Evolutionary conservation across 768 basidiomycete genomes (phyloP).

Genomic region (Nevesoporus exiguus): DNA sequence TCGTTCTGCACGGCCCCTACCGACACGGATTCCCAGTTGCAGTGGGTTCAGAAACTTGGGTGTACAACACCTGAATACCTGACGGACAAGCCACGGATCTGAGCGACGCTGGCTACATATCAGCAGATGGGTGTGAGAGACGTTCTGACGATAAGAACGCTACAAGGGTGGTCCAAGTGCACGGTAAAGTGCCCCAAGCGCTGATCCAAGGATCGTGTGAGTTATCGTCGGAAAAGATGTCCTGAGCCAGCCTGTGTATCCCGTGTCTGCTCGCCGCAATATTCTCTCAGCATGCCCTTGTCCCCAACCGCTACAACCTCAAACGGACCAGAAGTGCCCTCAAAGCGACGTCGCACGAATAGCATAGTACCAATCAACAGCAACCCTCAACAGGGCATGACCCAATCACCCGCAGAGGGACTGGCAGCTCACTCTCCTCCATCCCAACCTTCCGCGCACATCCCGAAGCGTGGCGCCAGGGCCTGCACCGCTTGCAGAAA

Average conservation of each 20-base stretch:
- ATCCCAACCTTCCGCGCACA: conserved; percentile 48
- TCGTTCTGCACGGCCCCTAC: too few species aligned
- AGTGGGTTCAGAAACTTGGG: background rate
- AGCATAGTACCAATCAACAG: conserved; percentile 19
- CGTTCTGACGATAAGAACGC: background rate
- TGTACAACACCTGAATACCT: background rate
- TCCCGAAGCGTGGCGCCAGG: conserved; percentile 85
- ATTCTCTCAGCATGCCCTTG: conserved; percentile 52
- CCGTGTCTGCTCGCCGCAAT: conserved; percentile 14
- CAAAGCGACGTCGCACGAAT: conserved; percentile 57
- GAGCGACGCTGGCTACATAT: too few species aligned
- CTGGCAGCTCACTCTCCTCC: conserved; percentile 24
- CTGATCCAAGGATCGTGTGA: background rate
- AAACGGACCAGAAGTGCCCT: conserved; percentile 50
- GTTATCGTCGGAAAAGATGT: conserved; percentile 9
- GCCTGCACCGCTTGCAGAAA: conserved; percentile 88
- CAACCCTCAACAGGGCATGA: conserved; percentile 22
- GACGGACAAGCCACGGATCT: background rate
- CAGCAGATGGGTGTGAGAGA: background rate
- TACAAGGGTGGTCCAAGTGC: background rate
- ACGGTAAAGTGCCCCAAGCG: too few species aligned
- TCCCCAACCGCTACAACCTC: conserved; percentile 58
- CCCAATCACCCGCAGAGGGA: conserved; percentile 37
- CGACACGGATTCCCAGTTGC: too few species aligned
- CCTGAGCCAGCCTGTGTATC: conserved; percentile 9